These are phyloP conservation scores for Davidsoniella eucalypti DNA, from an alignment of 2,329 filamentous ascomycete genomes.

Conservation along the genomic window DNA sequence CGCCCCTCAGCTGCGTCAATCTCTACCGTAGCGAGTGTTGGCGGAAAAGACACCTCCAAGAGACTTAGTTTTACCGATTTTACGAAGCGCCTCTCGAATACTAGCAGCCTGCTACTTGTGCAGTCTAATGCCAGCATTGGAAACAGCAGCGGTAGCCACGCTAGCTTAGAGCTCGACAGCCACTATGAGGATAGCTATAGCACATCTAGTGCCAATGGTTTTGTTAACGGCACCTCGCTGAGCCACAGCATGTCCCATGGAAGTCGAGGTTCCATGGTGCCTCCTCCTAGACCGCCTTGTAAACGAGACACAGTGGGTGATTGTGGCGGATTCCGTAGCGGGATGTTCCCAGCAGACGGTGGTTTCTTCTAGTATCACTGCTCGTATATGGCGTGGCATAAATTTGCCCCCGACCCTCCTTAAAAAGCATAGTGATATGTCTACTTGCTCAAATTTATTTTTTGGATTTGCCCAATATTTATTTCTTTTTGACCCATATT, in stretches of 20 bases:
- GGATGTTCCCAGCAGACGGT: slow-evolving; percentile 5
- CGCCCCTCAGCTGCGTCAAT: background rate
- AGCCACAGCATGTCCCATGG: background rate
- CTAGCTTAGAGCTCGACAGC: slow-evolving; percentile 8
- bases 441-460: background rate
- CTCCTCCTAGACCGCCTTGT: slow-evolving; percentile 7
- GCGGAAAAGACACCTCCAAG: slow-evolving; percentile 28
- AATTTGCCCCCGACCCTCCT: no score
- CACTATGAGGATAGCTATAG: slow-evolving; percentile 3
- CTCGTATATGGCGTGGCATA: no score
- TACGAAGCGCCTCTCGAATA: slow-evolving; percentile 42
- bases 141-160: slow-evolving; percentile 29
- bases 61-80: slow-evolving; percentile 46
- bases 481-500: slow-evolving; percentile 1
- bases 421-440: background rate
- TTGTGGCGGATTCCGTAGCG: slow-evolving; percentile 1
- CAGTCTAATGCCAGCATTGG: slow-evolving; percentile 34
- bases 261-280: slow-evolving; percentile 1
- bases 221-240: no score
- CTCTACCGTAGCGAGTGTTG: background rate
- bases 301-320: slow-evolving; percentile 5
- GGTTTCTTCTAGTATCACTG: slow-evolving; percentile 6
- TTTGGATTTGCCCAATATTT: background rate
- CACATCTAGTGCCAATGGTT: no score
- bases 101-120: slow-evolving; percentile 41